Percentiles rank a stretch among this genome's conserved stretches.
These are phyloP conservation scores for Phyllosticta citrichinensis DNA, from an alignment of 2,329 filamentous ascomycete genomes.

Conservation along the genomic window DNA sequence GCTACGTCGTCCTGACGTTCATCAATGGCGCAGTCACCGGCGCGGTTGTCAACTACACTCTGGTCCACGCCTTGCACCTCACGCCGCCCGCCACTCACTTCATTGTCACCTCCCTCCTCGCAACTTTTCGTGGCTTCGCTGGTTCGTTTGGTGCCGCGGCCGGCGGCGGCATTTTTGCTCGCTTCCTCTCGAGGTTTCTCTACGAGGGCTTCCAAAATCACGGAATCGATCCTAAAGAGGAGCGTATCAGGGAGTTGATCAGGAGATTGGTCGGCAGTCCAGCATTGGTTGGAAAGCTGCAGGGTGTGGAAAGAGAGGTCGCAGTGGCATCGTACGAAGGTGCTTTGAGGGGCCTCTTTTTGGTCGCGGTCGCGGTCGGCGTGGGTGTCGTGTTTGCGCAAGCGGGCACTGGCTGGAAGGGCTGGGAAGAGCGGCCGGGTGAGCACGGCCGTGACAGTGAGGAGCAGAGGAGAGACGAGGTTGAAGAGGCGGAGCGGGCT, in stretches of 20 bases:
- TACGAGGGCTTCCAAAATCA: constrained; percentile 45
- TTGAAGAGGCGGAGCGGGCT: constrained; percentile 13
- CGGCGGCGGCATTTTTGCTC: constrained; percentile 64
- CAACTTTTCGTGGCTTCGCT: constrained; percentile 73
- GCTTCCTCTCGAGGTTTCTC: constrained; percentile 48
- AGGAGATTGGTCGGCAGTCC: constrained; percentile 50
- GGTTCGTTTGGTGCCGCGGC: constrained; percentile 73
- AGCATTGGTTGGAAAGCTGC: constrained; percentile 40
- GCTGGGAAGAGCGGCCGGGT: constrained; percentile 16
- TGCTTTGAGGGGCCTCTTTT: constrained; percentile 44
- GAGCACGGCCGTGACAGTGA: constrained; percentile 17
- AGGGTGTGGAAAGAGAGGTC: constrained; percentile 40
- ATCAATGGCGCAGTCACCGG: constrained; percentile 64
- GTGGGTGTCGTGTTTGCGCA: constrained; percentile 43
- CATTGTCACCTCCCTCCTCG: constrained; percentile 63
- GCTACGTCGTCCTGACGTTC: constrained; percentile 54
- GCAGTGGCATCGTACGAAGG: constrained; percentile 45
- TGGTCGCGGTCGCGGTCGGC: constrained; percentile 41
- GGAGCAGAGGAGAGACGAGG: constrained; percentile 45
- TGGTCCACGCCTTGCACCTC: constrained; percentile 70
- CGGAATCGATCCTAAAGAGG: constrained; percentile 27
- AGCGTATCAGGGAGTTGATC: constrained; percentile 30
- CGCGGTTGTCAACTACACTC: constrained; percentile 66
- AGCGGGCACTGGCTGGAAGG: constrained; percentile 48
- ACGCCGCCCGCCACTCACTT: constrained; percentile 58